These are phyloP conservation scores for Corinectria fuckeliana DNA, from an alignment of 2,329 filamentous ascomycete genomes.

Conservation along the genomic window DNA sequence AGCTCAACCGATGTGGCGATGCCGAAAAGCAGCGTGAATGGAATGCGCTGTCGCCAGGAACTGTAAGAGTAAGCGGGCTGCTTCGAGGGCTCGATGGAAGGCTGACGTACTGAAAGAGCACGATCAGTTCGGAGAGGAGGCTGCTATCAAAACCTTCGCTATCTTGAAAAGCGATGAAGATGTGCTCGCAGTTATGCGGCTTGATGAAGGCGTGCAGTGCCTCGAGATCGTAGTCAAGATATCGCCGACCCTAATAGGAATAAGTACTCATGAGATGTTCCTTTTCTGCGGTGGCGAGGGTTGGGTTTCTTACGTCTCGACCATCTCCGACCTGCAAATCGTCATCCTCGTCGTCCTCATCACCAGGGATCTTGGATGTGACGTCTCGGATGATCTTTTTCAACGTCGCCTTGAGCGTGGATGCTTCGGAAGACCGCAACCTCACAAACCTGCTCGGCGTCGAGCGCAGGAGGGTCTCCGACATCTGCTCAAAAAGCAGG, in stretches of 20 bases:
- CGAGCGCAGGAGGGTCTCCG: slow-evolving; percentile 58
- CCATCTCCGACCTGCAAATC: slow-evolving; percentile 55
- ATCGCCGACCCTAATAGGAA: slow-evolving; percentile 60
- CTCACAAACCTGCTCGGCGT: slow-evolving; percentile 65
- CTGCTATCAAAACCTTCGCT: slow-evolving; percentile 80
- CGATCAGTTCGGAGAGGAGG: slow-evolving; percentile 74
- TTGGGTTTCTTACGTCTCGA: slow-evolving; percentile 50
- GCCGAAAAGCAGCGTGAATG: slow-evolving; percentile 78
- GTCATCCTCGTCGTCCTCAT: slow-evolving; percentile 68
- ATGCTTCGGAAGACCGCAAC: slow-evolving; percentile 73
- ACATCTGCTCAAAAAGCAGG: slow-evolving; percentile 74
- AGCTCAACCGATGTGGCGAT: slow-evolving; percentile 83
- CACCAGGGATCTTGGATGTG: slow-evolving; percentile 55
- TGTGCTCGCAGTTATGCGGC: slow-evolving; percentile 59
- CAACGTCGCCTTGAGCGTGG: slow-evolving; percentile 74
- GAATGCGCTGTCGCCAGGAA: slow-evolving; percentile 76
- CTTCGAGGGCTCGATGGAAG: background rate
- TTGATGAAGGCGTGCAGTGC: slow-evolving; percentile 68
- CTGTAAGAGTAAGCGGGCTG: slow-evolving; percentile 43
- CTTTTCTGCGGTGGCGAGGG: background rate
- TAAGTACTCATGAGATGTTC: slow-evolving; percentile 22
- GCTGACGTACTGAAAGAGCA: slow-evolving; percentile 66
- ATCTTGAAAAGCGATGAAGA: slow-evolving; percentile 79
- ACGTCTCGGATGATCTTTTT: slow-evolving; percentile 76
- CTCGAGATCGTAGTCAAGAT: slow-evolving; percentile 81